Evolutionary conservation across 1,284 basidiomycete species (phyloP).

Genomic region (Cryptococcus hybrid): DNA sequence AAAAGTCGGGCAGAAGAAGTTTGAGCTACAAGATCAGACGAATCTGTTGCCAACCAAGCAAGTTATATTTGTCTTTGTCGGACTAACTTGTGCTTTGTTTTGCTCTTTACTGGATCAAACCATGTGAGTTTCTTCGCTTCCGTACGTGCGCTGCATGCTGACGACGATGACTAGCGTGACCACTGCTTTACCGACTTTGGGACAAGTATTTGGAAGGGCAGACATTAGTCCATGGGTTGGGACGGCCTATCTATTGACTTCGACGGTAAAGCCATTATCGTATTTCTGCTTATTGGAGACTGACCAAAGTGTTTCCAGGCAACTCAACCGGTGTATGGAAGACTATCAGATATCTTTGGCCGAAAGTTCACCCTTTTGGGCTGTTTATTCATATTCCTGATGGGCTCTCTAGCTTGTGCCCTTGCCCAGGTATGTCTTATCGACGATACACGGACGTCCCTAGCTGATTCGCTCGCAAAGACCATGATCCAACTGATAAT

Average conservation of each 20-base stretch:
- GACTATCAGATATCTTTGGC: constrained; percentile 75
- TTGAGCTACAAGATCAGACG: constrained; percentile 66
- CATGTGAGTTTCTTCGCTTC: constrained; percentile 42
- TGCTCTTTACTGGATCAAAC: constrained; percentile 57
- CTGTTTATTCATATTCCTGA: constrained; percentile 62
- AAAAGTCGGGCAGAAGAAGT: constrained; percentile 18
- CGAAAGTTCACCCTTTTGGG: constrained; percentile 63
- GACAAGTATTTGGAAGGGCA: constrained; percentile 65
- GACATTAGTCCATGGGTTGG: constrained; percentile 66
- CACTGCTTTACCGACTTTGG: constrained; percentile 67
- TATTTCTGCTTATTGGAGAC: not conserved
- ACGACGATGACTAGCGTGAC: constrained; percentile 58
- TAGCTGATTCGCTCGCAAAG: constrained; percentile 54
- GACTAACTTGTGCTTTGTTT: constrained; percentile 55
- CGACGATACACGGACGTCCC: not conserved
- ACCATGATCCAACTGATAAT: constrained; percentile 69
- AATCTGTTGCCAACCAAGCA: constrained; percentile 68
- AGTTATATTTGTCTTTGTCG: constrained; percentile 62
- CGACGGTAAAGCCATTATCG: constrained; percentile 16
- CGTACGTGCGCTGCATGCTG: constrained; percentile 48
- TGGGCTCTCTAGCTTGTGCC: constrained; percentile 55
- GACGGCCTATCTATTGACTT: constrained; percentile 41
- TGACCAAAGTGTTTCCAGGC: constrained; percentile 54
- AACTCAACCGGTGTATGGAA: constrained; percentile 64
- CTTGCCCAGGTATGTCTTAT: constrained; percentile 18